Conservation (phyloP, 768 basidiomycete species). For the Kwoniella shandongensis region DNA sequence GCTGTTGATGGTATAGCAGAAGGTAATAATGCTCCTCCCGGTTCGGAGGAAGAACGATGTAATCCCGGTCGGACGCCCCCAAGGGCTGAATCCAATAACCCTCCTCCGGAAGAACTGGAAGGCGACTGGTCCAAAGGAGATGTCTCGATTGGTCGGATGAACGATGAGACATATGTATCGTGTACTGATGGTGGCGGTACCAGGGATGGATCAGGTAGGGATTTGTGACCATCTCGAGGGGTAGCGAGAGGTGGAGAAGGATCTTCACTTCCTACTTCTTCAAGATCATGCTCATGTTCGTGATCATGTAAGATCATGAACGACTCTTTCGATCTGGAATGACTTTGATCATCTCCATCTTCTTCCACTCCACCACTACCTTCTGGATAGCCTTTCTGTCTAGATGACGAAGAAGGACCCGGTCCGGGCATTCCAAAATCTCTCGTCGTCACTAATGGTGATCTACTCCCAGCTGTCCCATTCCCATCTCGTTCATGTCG, state of each 20-base stretch:
- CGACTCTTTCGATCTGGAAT: conserved; percentile 11
- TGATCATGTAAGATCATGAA: conserved; percentile 11
- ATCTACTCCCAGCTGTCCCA: conserved; percentile 4
- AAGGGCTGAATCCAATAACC: too few species aligned
- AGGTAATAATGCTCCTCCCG: conserved; percentile 7
- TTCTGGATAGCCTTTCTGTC: not conserved
- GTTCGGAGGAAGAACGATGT: conserved; percentile 13
- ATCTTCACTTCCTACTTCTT: not conserved
- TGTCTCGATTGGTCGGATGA: conserved; percentile 23
- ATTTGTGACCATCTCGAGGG: not conserved
- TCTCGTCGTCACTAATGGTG: conserved; percentile 6
- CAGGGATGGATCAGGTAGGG: conserved; percentile 5
- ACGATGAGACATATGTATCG: conserved; percentile 34
- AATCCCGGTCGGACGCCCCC: conserved; percentile 5
- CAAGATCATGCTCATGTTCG: not conserved
- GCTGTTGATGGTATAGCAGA: conserved; percentile 8
- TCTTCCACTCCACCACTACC: not conserved
- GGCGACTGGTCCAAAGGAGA: not conserved
- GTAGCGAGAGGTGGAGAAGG: not conserved
- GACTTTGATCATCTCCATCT: too few species aligned
- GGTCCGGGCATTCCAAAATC: conserved; percentile 17
- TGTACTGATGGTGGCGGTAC: conserved; percentile 33
- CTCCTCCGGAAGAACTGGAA: too few species aligned
- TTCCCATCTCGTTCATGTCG: not conserved
- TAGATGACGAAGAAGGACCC: not conserved